Conservation (phyloP, 2,329 filamentous ascomycete species). For the Aspergillus brunneoviolaceus region DNA sequence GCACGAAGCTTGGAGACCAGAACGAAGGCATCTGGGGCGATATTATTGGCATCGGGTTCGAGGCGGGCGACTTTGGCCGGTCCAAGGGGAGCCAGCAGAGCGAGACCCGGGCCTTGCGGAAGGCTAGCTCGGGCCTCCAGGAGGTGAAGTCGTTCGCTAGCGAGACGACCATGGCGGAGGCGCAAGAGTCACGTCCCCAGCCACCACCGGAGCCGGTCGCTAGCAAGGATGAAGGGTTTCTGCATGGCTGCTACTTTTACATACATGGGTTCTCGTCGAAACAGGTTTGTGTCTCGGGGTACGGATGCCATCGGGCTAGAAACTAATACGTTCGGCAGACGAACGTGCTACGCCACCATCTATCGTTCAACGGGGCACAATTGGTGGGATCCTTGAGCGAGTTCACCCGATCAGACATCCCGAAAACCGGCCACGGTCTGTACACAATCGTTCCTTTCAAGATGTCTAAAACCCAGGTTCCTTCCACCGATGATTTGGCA, state of each 20-base stretch:
- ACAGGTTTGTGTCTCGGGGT: constrained; percentile 46
- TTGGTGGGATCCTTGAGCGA: constrained; percentile 36
- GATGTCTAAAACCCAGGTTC: constrained; percentile 32
- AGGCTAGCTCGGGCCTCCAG: constrained; percentile 28
- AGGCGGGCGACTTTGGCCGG: constrained; percentile 25
- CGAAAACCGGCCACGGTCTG: constrained; percentile 33
- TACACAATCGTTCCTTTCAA: constrained; percentile 45
- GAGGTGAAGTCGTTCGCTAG: constrained; percentile 40
- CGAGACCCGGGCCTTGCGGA: constrained; percentile 16
- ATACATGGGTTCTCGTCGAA: constrained; percentile 59
- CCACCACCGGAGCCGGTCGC: constrained; percentile 17
- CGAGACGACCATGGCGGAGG: constrained; percentile 35
- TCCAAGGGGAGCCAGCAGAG: constrained; percentile 29
- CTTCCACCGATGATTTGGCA: constrained; percentile 41
- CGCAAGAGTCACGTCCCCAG: constrained; percentile 21
- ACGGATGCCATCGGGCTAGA: background rate
- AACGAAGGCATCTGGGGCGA: constrained; percentile 86
- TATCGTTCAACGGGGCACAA: constrained; percentile 43
- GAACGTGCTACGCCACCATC: constrained; percentile 40
- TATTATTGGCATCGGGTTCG: constrained; percentile 61
- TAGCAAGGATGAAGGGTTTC: constrained; percentile 51
- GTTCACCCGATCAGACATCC: constrained; percentile 35
- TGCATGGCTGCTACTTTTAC: constrained; percentile 56
- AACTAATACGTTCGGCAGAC: constrained; percentile 27
- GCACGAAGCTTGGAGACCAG: constrained; percentile 76